phyloP scores from a whole-genome alignment of 306 rosid genomes.

The Vachellia pachyceras region DNA sequence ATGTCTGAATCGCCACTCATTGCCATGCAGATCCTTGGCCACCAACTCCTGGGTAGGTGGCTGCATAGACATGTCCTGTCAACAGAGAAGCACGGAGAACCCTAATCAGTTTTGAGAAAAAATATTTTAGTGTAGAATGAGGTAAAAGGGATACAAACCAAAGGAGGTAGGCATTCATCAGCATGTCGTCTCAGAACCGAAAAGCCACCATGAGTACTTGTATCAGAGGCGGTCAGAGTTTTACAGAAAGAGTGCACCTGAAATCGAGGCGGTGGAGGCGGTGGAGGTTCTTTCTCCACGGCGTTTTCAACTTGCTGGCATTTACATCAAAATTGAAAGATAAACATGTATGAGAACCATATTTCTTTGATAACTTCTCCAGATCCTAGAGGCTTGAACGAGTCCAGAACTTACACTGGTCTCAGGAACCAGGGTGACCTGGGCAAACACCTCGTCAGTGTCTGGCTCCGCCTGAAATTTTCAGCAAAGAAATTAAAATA shows the following conservation, averaged over 20 bases:
- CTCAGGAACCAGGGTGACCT: slow-evolving; percentile 75
- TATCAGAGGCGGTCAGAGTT: slow-evolving; percentile 90
- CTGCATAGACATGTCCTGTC: slow-evolving; percentile 89
- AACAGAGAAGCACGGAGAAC: background rate
- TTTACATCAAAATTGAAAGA: slow-evolving; percentile 12
- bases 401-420: slow-evolving; percentile 47
- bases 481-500: background rate
- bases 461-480: slow-evolving; percentile 89
- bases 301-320: slow-evolving; percentile 75
- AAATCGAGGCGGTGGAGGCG: slow-evolving; percentile 62
- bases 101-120: background rate
- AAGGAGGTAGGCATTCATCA: slow-evolving; percentile 89
- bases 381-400: background rate
- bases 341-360: background rate
- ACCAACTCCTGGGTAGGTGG: slow-evolving; percentile 92
- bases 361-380: background rate
- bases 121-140: background rate
- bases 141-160: slow-evolving; percentile 55
- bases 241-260: slow-evolving; percentile 90
- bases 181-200: slow-evolving; percentile 92
- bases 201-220: slow-evolving; percentile 95
- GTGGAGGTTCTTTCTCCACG: slow-evolving; percentile 64
- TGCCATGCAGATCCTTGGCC: slow-evolving; percentile 81
- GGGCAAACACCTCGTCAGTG: slow-evolving; percentile 92
- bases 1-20: slow-evolving; percentile 86